phyloP scores from a whole-genome alignment of 495 filamentous ascomycete genomes.

The Elasticomyces elasticus region DNA sequence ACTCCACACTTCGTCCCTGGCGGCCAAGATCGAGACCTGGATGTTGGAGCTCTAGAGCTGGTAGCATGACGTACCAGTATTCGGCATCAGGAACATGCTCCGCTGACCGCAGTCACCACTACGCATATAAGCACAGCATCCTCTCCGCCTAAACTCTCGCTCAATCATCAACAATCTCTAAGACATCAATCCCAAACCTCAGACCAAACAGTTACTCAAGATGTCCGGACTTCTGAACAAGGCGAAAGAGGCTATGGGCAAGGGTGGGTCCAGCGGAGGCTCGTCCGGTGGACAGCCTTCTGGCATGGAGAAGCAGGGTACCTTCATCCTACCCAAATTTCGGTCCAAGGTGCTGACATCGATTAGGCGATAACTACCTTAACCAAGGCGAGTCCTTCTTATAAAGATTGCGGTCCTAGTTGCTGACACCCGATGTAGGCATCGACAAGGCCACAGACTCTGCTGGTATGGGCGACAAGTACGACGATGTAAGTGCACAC shows the following conservation, averaged over 20 bases:
- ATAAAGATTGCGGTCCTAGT: no score
- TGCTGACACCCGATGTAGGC: no score
- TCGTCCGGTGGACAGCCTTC: not conserved
- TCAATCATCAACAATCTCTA: not conserved
- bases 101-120: no score
- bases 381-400: no score
- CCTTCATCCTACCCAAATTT: not conserved
- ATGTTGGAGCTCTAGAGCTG: no score
- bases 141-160: no score
- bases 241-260: slow-evolving; percentile 6
- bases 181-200: not conserved
- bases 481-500: no score
- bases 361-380: no score
- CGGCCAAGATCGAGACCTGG: no score
- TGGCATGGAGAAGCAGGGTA: not conserved
- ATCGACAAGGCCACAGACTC: slow-evolving; percentile 5
- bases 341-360: no score
- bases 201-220: not conserved
- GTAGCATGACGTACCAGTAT: not conserved
- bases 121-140: no score
- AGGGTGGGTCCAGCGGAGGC: not conserved
- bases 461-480: slow-evolving; percentile 5
- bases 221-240: slow-evolving; percentile 6
- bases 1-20: not conserved
- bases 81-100: no score